Evolutionary conservation across 192 early-diverging fungal genomes (phyloP).

Genomic region (Umbelopsis sp.): DNA sequence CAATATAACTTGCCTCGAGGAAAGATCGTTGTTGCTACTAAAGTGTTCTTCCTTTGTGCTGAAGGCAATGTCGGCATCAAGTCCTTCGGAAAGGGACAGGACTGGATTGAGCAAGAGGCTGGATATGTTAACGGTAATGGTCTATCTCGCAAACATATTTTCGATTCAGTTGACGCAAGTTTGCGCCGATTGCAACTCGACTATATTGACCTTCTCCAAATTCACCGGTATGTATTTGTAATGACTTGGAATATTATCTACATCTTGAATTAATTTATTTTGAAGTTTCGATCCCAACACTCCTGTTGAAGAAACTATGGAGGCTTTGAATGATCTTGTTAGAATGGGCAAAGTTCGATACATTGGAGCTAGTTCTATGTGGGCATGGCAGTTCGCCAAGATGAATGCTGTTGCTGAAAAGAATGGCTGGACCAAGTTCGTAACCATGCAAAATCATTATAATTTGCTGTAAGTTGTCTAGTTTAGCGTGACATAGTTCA

Average conservation of each 20-base stretch:
- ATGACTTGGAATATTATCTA: not conserved
- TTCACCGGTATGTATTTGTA: conserved; percentile 66
- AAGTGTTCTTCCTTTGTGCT: conserved; percentile 54
- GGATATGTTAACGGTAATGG: conserved; percentile 64
- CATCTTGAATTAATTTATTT: not conserved
- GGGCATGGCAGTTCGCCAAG: conserved; percentile 42
- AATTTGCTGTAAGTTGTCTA: conserved; percentile 25
- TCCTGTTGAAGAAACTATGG: conserved; percentile 70
- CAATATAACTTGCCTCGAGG: conserved; percentile 53
- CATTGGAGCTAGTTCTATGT: conserved; percentile 43
- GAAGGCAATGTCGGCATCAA: conserved; percentile 31
- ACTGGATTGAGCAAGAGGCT: not conserved
- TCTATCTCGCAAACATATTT: conserved; percentile 80
- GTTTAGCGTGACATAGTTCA: no score
- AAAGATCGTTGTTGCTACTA: conserved; percentile 77
- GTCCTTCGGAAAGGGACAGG: not conserved
- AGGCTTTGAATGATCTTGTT: conserved; percentile 70
- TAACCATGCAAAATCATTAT: conserved; percentile 37
- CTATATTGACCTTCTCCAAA: conserved; percentile 73
- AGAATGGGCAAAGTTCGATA: conserved; percentile 59
- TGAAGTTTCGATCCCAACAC: conserved; percentile 32
- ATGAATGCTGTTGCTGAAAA: conserved; percentile 40
- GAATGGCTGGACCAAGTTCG: conserved; percentile 40
- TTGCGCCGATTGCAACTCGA: conserved; percentile 67
- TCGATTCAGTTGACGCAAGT: conserved; percentile 74